phyloP scores from a whole-genome alignment of 257 asterid species.

The Ballota nigra region DNA sequence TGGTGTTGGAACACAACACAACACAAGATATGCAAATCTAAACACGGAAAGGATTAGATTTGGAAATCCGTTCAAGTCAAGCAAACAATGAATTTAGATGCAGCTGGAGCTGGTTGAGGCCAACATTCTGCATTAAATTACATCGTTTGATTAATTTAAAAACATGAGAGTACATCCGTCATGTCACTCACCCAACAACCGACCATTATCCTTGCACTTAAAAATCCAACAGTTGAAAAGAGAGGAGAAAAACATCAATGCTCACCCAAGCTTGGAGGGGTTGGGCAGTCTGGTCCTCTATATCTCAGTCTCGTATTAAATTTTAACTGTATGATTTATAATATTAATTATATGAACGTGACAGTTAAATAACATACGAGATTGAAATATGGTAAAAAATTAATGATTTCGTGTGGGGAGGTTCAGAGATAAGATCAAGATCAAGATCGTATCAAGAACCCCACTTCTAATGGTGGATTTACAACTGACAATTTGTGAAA shows the following conservation, averaged over 20 bases:
- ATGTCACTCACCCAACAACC: conserved; percentile 16
- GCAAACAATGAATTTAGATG: too few relatives aligned
- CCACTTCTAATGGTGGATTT: conserved; percentile 34
- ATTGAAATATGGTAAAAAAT: neutral
- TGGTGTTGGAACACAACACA: too few relatives aligned
- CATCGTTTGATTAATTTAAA: neutral
- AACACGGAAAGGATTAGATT: too few relatives aligned
- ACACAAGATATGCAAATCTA: too few relatives aligned
- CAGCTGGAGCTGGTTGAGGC: neutral
- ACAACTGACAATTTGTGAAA: conserved; percentile 11
- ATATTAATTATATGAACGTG: too few relatives aligned
- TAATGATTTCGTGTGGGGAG: neutral
- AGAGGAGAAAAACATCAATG: conserved; percentile 13
- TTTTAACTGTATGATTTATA: too few relatives aligned
- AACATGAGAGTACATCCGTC: neutral
- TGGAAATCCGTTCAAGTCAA: too few relatives aligned
- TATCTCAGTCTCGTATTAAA: neutral
- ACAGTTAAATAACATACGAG: neutral
- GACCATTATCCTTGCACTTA: conserved; percentile 10
- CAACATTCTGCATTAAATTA: neutral
- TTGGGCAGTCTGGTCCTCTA: too few relatives aligned
- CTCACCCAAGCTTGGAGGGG: conserved; percentile 1
- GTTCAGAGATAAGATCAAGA: conserved; percentile 26
- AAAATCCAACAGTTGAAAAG: conserved; percentile 12
- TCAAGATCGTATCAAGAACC: conserved; percentile 28